Evolutionary conservation across 441 rosid genomes (phyloP).

Genomic region (Eruca vesicaria): DNA sequence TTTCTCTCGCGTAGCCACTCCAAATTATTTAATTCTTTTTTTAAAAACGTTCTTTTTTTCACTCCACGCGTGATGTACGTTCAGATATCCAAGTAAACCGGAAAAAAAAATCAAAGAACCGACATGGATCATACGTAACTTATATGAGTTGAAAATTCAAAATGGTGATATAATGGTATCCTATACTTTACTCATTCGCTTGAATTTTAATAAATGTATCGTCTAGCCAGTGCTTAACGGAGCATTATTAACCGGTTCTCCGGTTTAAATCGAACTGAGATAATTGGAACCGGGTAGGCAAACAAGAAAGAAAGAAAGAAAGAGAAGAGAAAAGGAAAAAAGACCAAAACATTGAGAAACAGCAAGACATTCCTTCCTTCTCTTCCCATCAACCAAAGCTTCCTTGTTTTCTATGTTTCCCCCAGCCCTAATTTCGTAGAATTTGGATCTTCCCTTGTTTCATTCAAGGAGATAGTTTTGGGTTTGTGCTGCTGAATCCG

Average conservation of each 20-base stretch:
- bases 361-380: neutral
- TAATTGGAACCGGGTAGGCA: constrained; percentile 17
- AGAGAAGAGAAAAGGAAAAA: constrained; percentile 30
- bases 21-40: neutral
- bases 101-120: neutral
- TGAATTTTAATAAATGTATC: neutral
- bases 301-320: constrained; percentile 4
- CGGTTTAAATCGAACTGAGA: constrained; percentile 4
- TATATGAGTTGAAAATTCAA: neutral
- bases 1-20: constrained; percentile 28
- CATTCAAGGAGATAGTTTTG: neutral
- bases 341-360: constrained; percentile 34
- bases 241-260: neutral
- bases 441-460: neutral
- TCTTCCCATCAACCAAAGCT: neutral
- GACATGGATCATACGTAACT: neutral
- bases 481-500: constrained; percentile 30
- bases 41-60: neutral
- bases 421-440: constrained; percentile 4
- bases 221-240: neutral
- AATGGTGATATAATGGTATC: neutral
- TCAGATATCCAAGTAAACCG: constrained; percentile 20
- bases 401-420: constrained; percentile 5
- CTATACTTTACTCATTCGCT: too few species aligned
- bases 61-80: constrained; percentile 8